Evolutionary conservation across 2,329 filamentous ascomycete species (phyloP).

Genomic region (Colletotrichum truncatum): DNA sequence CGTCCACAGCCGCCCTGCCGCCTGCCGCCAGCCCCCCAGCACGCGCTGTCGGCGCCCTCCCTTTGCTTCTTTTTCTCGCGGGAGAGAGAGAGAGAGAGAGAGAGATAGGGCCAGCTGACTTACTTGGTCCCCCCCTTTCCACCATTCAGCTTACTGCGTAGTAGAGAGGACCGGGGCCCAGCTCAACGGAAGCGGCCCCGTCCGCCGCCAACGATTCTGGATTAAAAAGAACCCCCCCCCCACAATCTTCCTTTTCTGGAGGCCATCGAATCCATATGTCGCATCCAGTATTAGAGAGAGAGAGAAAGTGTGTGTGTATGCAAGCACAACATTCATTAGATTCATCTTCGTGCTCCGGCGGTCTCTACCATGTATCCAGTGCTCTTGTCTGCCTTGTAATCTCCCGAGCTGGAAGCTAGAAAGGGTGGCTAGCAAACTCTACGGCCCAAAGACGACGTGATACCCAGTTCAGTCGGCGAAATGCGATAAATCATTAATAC

Average conservation of each 20-base stretch:
- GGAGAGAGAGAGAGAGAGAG: too few relatives aligned
- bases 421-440: slow-evolving; percentile 18
- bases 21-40: neutral
- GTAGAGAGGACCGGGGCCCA: neutral
- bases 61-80: slow-evolving; percentile 1
- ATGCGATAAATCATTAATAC: slow-evolving; percentile 14
- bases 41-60: neutral
- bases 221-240: neutral
- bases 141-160: neutral
- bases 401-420: neutral
- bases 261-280: neutral
- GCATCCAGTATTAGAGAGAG: neutral
- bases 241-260: neutral
- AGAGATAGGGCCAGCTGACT: slow-evolving; percentile 7
- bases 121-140: too few relatives aligned
- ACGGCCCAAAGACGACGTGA: neutral
- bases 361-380: neutral
- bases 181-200: slow-evolving; percentile 17
- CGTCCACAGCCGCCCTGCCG: slow-evolving; percentile 2
- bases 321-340: too few relatives aligned
- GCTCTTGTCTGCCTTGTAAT: neutral
- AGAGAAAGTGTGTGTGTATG: neutral
- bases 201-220: slow-evolving; percentile 6
- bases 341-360: too few relatives aligned
- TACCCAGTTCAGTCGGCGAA: neutral